Percentiles rank a stretch among this genome's conserved stretches.
Conservation (phyloP, 495 filamentous ascomycete species). For the Penicillium coffeae region DNA sequence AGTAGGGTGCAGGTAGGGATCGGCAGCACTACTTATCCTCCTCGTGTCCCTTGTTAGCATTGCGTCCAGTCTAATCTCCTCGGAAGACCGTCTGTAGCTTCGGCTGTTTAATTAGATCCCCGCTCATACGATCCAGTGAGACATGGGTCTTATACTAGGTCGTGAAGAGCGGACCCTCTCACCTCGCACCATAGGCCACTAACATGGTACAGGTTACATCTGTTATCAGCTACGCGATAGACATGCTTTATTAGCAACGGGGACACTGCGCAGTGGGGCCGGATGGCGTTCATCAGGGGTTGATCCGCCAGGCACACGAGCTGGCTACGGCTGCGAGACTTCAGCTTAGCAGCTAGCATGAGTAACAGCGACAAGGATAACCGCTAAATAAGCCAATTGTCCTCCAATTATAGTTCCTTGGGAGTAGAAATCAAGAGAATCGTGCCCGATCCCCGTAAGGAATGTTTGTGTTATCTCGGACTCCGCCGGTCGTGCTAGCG, state of each 20-base stretch:
- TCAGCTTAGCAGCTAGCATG: too few relatives aligned
- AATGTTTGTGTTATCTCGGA: too few relatives aligned
- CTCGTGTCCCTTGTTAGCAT: not conserved
- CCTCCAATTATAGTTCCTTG: too few relatives aligned
- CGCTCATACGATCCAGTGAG: not conserved
- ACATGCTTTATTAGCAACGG: too few relatives aligned
- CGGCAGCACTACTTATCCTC: constrained; percentile 14
- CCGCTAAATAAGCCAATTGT: too few relatives aligned
- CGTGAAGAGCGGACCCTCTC: constrained; percentile 10
- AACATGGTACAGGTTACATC: constrained; percentile 11
- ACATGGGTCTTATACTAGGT: not conserved
- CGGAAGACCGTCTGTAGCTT: not conserved
- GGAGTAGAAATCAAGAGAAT: too few relatives aligned
- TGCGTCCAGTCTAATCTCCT: not conserved
- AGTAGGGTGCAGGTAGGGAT: constrained; percentile 6
- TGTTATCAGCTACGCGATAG: constrained; percentile 5
- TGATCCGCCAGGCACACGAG: too few relatives aligned
- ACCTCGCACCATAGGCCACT: constrained; percentile 1
- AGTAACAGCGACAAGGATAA: too few relatives aligned
- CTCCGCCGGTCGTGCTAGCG: not conserved
- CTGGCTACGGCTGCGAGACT: too few relatives aligned
- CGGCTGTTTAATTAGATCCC: constrained; percentile 1
- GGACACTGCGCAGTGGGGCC: not conserved
- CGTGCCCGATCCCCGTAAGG: too few relatives aligned
- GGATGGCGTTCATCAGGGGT: not conserved